Base-by-base conservation (phyloP, 2,329 filamentous ascomycete species). In the Emmonsiellopsis sp. region DNA sequence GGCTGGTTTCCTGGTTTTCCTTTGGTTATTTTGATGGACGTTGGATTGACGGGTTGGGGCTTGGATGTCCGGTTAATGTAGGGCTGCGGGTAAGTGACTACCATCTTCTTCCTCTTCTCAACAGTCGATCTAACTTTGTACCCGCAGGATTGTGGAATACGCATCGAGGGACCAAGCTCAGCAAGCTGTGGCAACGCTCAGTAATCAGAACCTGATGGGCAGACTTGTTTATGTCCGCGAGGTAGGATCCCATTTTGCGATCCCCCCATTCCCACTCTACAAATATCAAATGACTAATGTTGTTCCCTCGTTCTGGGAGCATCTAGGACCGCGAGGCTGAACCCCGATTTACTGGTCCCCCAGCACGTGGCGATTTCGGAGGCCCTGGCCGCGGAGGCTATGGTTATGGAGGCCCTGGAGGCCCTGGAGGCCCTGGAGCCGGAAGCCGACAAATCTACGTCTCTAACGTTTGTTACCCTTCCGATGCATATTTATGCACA, bases 1-100 rank as follows among this genome's bases (percentile, higher is more conserved):
- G 86, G 86, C 83, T 88, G 88, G 87, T 82, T 83, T 78, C 77
- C 71, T 76, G 77, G 76, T 78, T 78, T 83, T 80, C 80, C 72
- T 68, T 70, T 73, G 68, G 70, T 70, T 71, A 65, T 64, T 71
- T 86, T 89, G 83, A 84, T 86, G 89, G 88, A 93, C 81, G 85
- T 89, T 93, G 89, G 90, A 87, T 95, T 96, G 91, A 95, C 92
- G 92, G 91, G 86, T 86, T 85, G 88, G 90, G 88, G 85, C 86
- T 78, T 81, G 88, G 85, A 88, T 85, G 85, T 83, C 76, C 80
- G 86, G 82, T 82, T 78, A 79, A 81, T 94, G 86, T 95, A 97
- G 92, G 92, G 93, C 90, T 98, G 92, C 92, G 93, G 93, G 90
- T 95, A 85, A 85, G 90, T 83, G 52, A 43, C 50, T 49, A 42